phyloP scores from a whole-genome alignment of 1,284 basidiomycete species.

The Farysia itapuensis region DNA sequence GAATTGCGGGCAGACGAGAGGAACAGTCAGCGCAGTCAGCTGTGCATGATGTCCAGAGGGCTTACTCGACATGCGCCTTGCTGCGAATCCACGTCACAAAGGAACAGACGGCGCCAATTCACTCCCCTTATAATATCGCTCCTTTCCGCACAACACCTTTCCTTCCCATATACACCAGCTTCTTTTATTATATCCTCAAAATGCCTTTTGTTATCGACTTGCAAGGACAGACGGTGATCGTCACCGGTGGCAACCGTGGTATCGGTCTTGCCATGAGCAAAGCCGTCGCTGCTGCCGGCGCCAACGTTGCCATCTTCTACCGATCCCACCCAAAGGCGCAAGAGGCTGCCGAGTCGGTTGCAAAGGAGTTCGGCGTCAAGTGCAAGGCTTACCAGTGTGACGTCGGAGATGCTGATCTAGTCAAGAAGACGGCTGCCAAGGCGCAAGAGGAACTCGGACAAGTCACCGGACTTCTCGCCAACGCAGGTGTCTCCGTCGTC shows the following conservation, averaged over 20 bases:
- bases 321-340: slow-evolving; percentile 58
- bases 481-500: slow-evolving; percentile 57
- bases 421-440: slow-evolving; percentile 54
- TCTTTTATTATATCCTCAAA: background rate
- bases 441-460: slow-evolving; percentile 54
- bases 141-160: no score
- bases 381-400: slow-evolving; percentile 60
- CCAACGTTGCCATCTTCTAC: slow-evolving; percentile 59
- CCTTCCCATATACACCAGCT: background rate
- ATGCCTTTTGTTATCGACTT: slow-evolving; percentile 45
- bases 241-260: slow-evolving; percentile 64
- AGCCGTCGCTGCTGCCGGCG: slow-evolving; percentile 56
- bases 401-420: slow-evolving; percentile 52
- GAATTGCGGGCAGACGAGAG: no score
- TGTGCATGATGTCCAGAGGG: no score
- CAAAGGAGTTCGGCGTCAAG: slow-evolving; percentile 57
- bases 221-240: slow-evolving; percentile 58
- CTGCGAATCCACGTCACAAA: no score
- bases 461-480: slow-evolving; percentile 55
- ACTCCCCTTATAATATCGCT: no score
- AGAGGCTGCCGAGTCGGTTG: slow-evolving; percentile 50
- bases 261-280: slow-evolving; percentile 58
- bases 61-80: no score
- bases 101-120: no score
- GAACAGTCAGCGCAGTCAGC: no score